These are phyloP conservation scores for Keithomyces neogunnii DNA, from an alignment of 2,329 filamentous ascomycete genomes.

Conservation along the genomic window DNA sequence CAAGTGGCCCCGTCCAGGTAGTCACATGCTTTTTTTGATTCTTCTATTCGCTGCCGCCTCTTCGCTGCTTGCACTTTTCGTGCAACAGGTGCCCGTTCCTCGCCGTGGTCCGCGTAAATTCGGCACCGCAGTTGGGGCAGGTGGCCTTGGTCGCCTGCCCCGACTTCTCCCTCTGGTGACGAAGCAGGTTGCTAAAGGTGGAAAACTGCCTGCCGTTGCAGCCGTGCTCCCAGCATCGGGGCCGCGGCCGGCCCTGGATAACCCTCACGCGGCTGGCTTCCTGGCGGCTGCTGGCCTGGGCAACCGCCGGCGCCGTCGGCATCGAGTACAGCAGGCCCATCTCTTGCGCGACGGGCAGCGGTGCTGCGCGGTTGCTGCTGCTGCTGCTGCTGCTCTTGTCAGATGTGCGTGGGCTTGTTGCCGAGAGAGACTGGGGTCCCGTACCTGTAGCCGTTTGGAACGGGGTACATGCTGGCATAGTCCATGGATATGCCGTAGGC, in stretches of 20 bases:
- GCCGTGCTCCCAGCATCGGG: constrained; percentile 94
- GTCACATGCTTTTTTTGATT: neutral
- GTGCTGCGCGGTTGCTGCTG: constrained; percentile 28
- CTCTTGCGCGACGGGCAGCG: constrained; percentile 30
- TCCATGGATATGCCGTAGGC: constrained; percentile 36
- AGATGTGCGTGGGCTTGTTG: neutral
- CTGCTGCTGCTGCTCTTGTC: too few relatives aligned
- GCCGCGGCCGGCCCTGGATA: constrained; percentile 75
- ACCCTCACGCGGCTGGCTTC: constrained; percentile 52
- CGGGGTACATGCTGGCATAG: constrained; percentile 30
- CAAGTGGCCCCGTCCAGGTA: too few relatives aligned
- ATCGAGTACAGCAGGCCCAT: constrained; percentile 35
- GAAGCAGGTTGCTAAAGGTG: constrained; percentile 87
- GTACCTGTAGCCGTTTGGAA: constrained; percentile 31
- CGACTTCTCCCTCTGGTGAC: constrained; percentile 91
- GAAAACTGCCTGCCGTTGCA: constrained; percentile 95
- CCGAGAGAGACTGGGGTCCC: constrained; percentile 5
- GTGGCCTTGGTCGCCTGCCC: constrained; percentile 82
- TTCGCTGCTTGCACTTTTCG: constrained; percentile 78
- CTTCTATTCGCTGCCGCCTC: constrained; percentile 4
- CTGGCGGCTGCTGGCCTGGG: constrained; percentile 22
- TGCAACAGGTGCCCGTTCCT: constrained; percentile 78
- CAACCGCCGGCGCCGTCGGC: constrained; percentile 27
- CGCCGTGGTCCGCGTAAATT: constrained; percentile 83
- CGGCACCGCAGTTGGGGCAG: constrained; percentile 84